Evolutionary conservation across 1,284 basidiomycete species (phyloP).

Genomic region (Chalciporus piperatoides): DNA sequence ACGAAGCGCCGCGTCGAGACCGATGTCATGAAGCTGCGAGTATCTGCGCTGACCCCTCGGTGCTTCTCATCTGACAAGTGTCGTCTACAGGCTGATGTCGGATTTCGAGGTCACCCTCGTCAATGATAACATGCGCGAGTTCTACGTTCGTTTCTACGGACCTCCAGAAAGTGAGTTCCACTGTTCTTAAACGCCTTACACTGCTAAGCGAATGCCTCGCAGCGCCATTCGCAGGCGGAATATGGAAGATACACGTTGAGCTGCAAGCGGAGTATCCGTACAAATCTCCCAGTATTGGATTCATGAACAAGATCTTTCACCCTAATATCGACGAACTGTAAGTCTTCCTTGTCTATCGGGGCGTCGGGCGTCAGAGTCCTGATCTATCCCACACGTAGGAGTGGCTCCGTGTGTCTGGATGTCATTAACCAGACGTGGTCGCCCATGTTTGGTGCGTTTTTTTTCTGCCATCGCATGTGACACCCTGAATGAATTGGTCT

Average conservation of each 20-base stretch:
- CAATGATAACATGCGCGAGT: conserved; percentile 99
- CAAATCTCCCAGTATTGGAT: conserved; percentile 98
- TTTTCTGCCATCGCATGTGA: conserved; percentile 2
- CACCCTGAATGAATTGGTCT: conserved; percentile 6
- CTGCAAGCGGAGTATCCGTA: conserved; percentile 99
- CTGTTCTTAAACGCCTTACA: conserved; percentile 7
- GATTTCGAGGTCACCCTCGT: conserved; percentile 97
- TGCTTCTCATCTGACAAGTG: conserved; percentile 13
- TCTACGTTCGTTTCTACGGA: conserved; percentile 94
- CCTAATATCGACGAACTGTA: conserved; percentile 97
- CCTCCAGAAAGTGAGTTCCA: conserved; percentile 83
- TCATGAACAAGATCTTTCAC: conserved; percentile 99
- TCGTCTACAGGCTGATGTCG: conserved; percentile 79
- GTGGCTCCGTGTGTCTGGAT: conserved; percentile 93
- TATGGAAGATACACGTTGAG: conserved; percentile 99
- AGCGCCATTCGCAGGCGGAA: conserved; percentile 95
- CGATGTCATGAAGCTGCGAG: conserved; percentile 98
- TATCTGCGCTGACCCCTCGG: conserved; percentile 13
- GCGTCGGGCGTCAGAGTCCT: background rate
- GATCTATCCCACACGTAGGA: conserved; percentile 45
- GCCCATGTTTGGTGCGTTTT: conserved; percentile 86
- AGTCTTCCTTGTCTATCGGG: conserved; percentile 28
- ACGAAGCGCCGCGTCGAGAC: conserved; percentile 96
- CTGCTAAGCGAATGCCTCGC: conserved; percentile 9
- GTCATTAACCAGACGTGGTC: conserved; percentile 99